Base-by-base conservation (phyloP, 2,329 filamentous ascomycete genomes). In the Clarireedia homoeocarpa region DNA sequence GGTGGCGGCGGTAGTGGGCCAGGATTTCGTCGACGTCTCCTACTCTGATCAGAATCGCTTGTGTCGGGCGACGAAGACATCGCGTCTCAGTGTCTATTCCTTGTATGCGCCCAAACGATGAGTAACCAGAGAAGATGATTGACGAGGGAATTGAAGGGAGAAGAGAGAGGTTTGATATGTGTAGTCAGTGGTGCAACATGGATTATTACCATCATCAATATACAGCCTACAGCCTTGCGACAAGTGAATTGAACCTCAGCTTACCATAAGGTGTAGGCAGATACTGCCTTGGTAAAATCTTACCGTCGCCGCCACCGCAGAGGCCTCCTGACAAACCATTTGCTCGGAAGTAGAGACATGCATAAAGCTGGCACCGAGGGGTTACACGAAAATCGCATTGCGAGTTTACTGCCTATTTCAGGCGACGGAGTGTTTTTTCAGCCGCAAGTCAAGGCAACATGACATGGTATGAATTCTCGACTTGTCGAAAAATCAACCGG, bases 41-140 rank as follows among this genome's bases (percentile, higher is more conserved):
- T 49, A 17, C 45, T 54, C n/a, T 55, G 52, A 23, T 64, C 62
- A 6, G 61, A 63, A 30, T 61, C 63, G 57, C 63, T 65, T 40
- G 61, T 59, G 38, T 60, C 51, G 6, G 42, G 26, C 24, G 51
- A 24, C 14, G 57, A 59, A 39, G 59, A 63, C 60, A 64, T 64
- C 5, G 30, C 30, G 30, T 34, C 30, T 34, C 10, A 14, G 9
- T 34, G 30, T 34, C 4, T 34, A 10, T 34, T 34, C 4, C 9
- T 34, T 34, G 4, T 34, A 14, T 34, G 30, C 30, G 30, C 30
- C 10, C 10, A 34, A 34, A 34, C 9, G 30, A 12, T 9, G 10
- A 34, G 30, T 12, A 12, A 34, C 10, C 10, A 34, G 10, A 34
- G 30, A 34, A 34, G 9, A 34, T 34, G 9, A 12, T 34, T 9